phyloP scores from a whole-genome alignment of 2,329 filamentous ascomycete genomes.

The Aureobasidium sp. region DNA sequence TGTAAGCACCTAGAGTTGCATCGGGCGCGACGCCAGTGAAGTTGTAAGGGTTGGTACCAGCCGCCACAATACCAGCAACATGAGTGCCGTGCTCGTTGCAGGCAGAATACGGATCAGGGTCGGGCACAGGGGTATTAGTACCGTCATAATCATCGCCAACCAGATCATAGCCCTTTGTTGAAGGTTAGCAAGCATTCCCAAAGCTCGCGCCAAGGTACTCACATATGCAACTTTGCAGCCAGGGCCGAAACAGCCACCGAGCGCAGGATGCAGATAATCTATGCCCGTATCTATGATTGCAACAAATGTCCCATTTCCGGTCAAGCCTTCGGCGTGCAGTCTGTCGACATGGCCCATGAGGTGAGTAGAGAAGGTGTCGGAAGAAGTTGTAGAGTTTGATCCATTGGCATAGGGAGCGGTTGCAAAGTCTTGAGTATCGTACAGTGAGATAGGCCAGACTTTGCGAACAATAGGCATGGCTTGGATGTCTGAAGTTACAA shows the following conservation, averaged over 20 bases:
- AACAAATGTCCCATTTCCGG: conserved; percentile 40
- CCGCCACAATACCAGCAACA: conserved; percentile 57
- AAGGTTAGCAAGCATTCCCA: neutral
- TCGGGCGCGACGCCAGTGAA: conserved; percentile 53
- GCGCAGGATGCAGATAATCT: conserved; percentile 56
- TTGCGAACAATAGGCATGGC: conserved; percentile 20
- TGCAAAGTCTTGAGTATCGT: conserved; percentile 18
- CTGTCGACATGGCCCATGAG: conserved; percentile 30
- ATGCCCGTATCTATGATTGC: conserved; percentile 41
- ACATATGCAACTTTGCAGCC: conserved; percentile 50
- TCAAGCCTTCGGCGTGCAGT: conserved; percentile 39
- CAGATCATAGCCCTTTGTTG: conserved; percentile 44
- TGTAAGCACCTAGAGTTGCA: conserved; percentile 51
- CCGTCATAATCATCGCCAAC: conserved; percentile 45
- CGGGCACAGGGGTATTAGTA: conserved; percentile 37
- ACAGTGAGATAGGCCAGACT: conserved; percentile 22
- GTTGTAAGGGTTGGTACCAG: conserved; percentile 47
- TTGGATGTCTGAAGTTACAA: conserved; percentile 19
- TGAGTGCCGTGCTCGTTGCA: conserved; percentile 56
- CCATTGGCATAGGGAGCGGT: conserved; percentile 19
- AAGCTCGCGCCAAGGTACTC: neutral
- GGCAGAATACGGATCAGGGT: conserved; percentile 48
- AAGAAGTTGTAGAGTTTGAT: conserved; percentile 14
- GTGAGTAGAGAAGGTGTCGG: conserved; percentile 26
- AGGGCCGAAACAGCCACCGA: conserved; percentile 57